These are phyloP conservation scores for Strigomonas galati DNA, from an alignment of 208 protist genomes.

Conservation along the genomic window DNA sequence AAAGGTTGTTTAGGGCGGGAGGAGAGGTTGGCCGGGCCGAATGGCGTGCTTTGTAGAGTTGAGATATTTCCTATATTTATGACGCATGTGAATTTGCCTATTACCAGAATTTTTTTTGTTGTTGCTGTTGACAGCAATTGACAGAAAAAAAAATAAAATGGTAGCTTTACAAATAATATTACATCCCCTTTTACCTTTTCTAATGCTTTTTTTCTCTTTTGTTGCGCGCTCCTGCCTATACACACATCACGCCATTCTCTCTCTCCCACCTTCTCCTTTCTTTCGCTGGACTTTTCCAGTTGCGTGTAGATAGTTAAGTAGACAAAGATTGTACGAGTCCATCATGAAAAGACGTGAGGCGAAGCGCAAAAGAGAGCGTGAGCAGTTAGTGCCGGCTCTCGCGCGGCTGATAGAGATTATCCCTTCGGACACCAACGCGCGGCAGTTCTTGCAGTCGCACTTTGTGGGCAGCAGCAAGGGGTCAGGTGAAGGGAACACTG, in stretches of 20 bases:
- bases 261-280: conserved; percentile 3
- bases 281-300: conserved; percentile 2
- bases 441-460: conserved; percentile 20
- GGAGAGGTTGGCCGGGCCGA: too few relatives aligned
- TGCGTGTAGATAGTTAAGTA: too few relatives aligned
- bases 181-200: neutral
- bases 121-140: too few relatives aligned
- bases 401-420: conserved; percentile 43
- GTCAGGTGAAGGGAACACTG: neutral
- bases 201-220: neutral
- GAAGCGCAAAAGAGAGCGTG: conserved; percentile 66
- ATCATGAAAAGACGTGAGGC: conserved; percentile 61
- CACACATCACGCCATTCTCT: neutral
- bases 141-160: too few relatives aligned
- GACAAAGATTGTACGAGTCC: neutral
- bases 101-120: too few relatives aligned
- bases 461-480: too few relatives aligned
- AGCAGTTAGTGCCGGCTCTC: conserved; percentile 50
- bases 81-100: neutral
- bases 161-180: too few relatives aligned
- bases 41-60: too few relatives aligned
- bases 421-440: conserved; percentile 36
- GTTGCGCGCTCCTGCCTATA: neutral
- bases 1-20: neutral
- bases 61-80: neutral